Evolutionary conservation across 2,329 filamentous ascomycete species (phyloP), one percentile per base, ranked within the genome.

Genomic region (Periconia macrospinosa): DNA sequence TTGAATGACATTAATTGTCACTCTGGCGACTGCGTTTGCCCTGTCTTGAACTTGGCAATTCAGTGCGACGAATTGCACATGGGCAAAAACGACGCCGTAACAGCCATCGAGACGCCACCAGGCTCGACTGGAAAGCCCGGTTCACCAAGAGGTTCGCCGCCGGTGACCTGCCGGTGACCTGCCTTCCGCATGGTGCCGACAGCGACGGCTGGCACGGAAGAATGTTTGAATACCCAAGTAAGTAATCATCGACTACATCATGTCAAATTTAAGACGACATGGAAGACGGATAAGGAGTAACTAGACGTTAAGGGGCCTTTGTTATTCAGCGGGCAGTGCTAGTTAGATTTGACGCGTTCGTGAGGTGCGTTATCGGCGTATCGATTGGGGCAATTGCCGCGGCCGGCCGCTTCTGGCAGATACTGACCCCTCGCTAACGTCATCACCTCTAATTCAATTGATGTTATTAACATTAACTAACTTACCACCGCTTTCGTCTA

Each of bases 301-400:
- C n/a, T n/a, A n/a, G n/a, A n/a, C n/a, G n/a, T n/a, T n/a, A n/a
- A n/a, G n/a, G n/a, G n/a, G n/a, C n/a, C 23, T 27, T 27, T 27
- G 23, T 27, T 27, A 5, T 8, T 27, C 23, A 27, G 5, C 23
- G 23, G 23, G 23, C 23, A 27, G 23, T 27, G 23, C 23, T 37
- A 3, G 33, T 13, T 13, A n/a, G 5, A 6, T 37, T 37, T 37
- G 33, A 37, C 7, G 51, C 45, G 13, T 19, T 23, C n/a, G 14
- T 15, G 42, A 58, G 49, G 55, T 57, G 49, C 52, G 49, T 42
- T 47, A 56, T 60, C 55, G 23, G 54, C 54, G 20, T 53, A 55
- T 52, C 49, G 11, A 20, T 44, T 27, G 23, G 23, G 23, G 23
- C 23, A 27, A 27, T 8, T 41, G 45, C 49, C 49, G 52, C 44